A percentile compares a stretch with the other conserved stretches of the same genome.
phyloP scores from a whole-genome alignment of 306 rosid species.

The Oxytropis ochrocephala region DNA sequence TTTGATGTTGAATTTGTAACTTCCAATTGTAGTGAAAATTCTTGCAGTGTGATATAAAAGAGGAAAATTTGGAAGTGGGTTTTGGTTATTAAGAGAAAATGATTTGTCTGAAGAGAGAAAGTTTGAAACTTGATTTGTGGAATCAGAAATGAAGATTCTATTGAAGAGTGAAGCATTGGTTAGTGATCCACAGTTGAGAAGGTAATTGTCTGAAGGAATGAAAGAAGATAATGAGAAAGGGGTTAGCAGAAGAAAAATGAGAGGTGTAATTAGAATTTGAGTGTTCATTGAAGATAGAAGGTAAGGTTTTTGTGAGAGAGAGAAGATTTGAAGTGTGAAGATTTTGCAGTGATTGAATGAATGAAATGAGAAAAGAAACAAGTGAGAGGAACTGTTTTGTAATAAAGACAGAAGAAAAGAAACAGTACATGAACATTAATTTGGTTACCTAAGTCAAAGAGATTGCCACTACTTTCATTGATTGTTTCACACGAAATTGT shows the following conservation, averaged over 20 bases:
- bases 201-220: conserved; percentile 63
- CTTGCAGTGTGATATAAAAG: conserved; percentile 60
- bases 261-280: conserved; percentile 5
- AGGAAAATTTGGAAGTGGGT: conserved; percentile 42
- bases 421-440: background rate
- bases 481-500: too few species aligned
- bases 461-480: background rate
- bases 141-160: conserved; percentile 49
- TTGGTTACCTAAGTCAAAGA: conserved; percentile 19
- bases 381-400: background rate
- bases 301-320: background rate
- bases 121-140: conserved; percentile 30
- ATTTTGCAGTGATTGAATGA: background rate
- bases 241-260: conserved; percentile 25
- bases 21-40: conserved; percentile 51
- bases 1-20: conserved; percentile 50
- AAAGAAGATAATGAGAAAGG: conserved; percentile 38
- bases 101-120: conserved; percentile 43
- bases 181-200: conserved; percentile 72
- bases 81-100: conserved; percentile 45
- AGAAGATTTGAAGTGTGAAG: background rate
- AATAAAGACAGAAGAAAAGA: background rate
- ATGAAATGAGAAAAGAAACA: background rate
- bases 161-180: conserved; percentile 42
- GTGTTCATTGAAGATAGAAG: conserved; percentile 39